phyloP scores from a whole-genome alignment of 148 eudicot species.

The Dianthus caryophyllus region DNA sequence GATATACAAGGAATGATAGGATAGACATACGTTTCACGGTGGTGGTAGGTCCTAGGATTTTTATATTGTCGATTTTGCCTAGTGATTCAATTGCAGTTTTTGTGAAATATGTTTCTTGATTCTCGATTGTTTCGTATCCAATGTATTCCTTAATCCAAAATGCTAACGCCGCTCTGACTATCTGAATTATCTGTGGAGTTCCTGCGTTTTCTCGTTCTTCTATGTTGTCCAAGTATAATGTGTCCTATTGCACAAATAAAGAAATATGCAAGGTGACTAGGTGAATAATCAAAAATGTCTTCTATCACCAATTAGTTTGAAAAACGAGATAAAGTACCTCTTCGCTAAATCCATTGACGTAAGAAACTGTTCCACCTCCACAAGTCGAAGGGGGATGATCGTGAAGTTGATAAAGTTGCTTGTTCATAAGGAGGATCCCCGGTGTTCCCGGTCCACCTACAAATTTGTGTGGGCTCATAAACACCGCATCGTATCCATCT shows the following conservation, averaged over 20 bases:
- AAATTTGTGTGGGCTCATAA: conserved; percentile 47
- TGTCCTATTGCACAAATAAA: conserved; percentile 23
- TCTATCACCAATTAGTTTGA: too few species aligned
- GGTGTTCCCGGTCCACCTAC: conserved; percentile 46
- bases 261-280: background rate
- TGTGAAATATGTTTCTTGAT: conserved; percentile 24
- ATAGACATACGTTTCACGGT: conserved; percentile 22
- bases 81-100: conserved; percentile 27
- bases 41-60: conserved; percentile 26
- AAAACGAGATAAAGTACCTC: conserved; percentile 14
- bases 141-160: conserved; percentile 47
- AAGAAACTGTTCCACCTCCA: conserved; percentile 44
- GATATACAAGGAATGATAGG: conserved; percentile 37
- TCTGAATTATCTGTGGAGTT: conserved; percentile 42
- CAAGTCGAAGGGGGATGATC: conserved; percentile 37
- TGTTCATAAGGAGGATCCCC: conserved; percentile 42
- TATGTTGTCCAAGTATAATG: conserved; percentile 27
- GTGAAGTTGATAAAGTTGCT: conserved; percentile 34
- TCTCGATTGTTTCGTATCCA: conserved; percentile 27
- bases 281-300: background rate
- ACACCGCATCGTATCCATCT: conserved; percentile 48
- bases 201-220: conserved; percentile 51
- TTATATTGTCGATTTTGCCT: conserved; percentile 20
- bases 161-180: conserved; percentile 38
- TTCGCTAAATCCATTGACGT: conserved; percentile 41